phyloP scores from a whole-genome alignment of 2,329 filamentous ascomycete species.

The Fusarium sambucinum region DNA sequence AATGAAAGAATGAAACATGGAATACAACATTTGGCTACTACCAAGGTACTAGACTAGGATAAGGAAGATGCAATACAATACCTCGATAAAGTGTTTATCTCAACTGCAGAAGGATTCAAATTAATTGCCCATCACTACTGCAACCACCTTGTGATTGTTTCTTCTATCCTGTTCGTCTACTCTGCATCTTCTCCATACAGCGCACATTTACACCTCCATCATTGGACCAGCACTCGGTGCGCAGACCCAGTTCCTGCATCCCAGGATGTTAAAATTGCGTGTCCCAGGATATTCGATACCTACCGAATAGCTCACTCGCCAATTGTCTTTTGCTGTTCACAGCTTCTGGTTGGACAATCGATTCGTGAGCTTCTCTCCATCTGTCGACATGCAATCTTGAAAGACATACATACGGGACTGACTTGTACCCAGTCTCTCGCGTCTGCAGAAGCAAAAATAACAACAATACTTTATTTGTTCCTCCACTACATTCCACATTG shows the following conservation, averaged over 20 bases:
- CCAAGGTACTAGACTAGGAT: not conserved
- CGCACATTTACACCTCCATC: constrained; percentile 21
- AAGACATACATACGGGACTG: constrained; percentile 33
- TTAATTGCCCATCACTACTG: constrained; percentile 23
- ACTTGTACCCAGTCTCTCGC: constrained; percentile 38
- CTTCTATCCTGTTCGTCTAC: constrained; percentile 14
- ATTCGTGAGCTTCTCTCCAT: constrained; percentile 40
- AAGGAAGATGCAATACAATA: not conserved
- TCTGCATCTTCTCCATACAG: constrained; percentile 31
- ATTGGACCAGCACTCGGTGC: constrained; percentile 28
- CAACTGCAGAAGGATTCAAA: constrained; percentile 12
- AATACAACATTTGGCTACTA: not conserved
- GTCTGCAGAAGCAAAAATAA: constrained; percentile 23
- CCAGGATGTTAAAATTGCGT: constrained; percentile 31
- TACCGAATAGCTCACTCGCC: constrained; percentile 40
- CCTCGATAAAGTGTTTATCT: constrained; percentile 17
- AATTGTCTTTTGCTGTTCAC: constrained; percentile 20
- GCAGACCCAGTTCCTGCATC: constrained; percentile 47
- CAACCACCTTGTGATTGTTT: constrained; percentile 36
- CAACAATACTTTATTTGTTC: constrained; percentile 21
- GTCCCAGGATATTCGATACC: constrained; percentile 41
- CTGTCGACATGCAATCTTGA: constrained; percentile 40
- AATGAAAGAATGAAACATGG: not conserved
- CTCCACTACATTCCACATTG: constrained; percentile 39
- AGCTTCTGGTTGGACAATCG: constrained; percentile 49